Conservation (phyloP, 345 rosid species). For the Arabis alpina region DNA sequence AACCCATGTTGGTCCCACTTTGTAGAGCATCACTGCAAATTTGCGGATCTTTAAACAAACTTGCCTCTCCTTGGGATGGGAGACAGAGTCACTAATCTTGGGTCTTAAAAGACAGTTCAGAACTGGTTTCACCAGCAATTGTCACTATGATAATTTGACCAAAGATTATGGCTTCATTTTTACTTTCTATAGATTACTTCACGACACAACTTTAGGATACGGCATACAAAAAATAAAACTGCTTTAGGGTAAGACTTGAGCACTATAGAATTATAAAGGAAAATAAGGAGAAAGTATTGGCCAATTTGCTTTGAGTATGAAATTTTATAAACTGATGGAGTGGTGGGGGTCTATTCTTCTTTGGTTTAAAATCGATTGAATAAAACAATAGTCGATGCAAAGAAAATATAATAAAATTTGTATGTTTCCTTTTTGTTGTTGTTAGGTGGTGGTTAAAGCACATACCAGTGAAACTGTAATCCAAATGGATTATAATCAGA, state of each 20-base stretch:
- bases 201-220: conserved; percentile 20
- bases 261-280: conserved; percentile 7
- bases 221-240: background rate
- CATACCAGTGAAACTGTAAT: background rate
- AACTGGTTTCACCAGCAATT: conserved; percentile 12
- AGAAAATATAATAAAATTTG: background rate
- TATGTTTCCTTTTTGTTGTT: conserved; percentile 1
- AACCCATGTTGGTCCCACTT: conserved; percentile 31
- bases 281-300: background rate
- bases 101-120: conserved; percentile 16
- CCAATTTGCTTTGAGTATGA: conserved; percentile 3
- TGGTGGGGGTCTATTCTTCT: background rate
- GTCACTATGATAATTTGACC: conserved; percentile 18
- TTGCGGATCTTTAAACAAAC: conserved; percentile 3
- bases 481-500: background rate
- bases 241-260: conserved; percentile 26
- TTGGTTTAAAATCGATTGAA: background rate
- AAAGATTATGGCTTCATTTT: conserved; percentile 22
- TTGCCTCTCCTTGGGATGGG: conserved; percentile 18
- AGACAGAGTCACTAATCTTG: conserved; percentile 25
- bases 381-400: background rate
- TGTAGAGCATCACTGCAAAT: conserved; percentile 7
- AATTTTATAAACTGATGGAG: conserved; percentile 4
- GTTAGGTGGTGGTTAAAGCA: conserved; percentile 3
- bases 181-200: conserved; percentile 22